Conservation (phyloP, 129 eudicot species). For the Calendula officinalis region DNA sequence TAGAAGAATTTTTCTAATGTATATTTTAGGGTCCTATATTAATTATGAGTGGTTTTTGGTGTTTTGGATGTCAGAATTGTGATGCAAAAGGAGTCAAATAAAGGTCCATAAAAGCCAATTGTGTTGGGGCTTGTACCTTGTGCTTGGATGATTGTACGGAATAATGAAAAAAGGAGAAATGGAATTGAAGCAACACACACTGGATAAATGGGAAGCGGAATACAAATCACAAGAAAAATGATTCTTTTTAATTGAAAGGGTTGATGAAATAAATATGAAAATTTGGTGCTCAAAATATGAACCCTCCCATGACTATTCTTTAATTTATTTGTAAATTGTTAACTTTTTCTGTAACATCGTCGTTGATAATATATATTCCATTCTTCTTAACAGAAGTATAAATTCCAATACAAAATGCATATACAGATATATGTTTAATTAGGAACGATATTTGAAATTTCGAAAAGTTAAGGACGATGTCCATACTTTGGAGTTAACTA, state of each 20-base stretch:
- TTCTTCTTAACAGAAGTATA: slow-evolving; percentile 6
- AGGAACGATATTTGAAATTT: too few relatives aligned
- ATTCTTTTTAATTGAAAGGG: slow-evolving; percentile 26
- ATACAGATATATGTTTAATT: too few relatives aligned
- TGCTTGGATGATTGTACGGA: slow-evolving; percentile 27
- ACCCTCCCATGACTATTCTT: slow-evolving; percentile 19
- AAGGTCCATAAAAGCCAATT: slow-evolving; percentile 13
- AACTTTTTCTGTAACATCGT: slow-evolving; percentile 19
- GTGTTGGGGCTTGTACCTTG: slow-evolving; percentile 16
- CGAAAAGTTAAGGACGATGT: too few relatives aligned
- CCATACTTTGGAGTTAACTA: too few relatives aligned
- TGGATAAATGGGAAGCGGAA: slow-evolving; percentile 30
- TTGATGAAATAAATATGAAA: slow-evolving; percentile 30
- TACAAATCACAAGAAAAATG: slow-evolving; percentile 25
- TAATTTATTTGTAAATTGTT: slow-evolving; percentile 33
- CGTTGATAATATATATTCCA: slow-evolving; percentile 9
- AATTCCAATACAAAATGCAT: too few relatives aligned
- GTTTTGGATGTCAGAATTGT: slow-evolving; percentile 26
- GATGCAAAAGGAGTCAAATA: slow-evolving; percentile 15
- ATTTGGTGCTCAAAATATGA: slow-evolving; percentile 20
- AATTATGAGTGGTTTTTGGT: slow-evolving; percentile 12
- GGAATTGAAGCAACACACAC: slow-evolving; percentile 27
- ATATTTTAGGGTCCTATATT: neutral
- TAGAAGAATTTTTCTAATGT: too few relatives aligned
- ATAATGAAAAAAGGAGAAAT: slow-evolving; percentile 28